Evolutionary conservation across 106 monocot species (phyloP), one percentile per base, ranked within the genome.

Genomic region (Cymbidium sinense): DNA sequence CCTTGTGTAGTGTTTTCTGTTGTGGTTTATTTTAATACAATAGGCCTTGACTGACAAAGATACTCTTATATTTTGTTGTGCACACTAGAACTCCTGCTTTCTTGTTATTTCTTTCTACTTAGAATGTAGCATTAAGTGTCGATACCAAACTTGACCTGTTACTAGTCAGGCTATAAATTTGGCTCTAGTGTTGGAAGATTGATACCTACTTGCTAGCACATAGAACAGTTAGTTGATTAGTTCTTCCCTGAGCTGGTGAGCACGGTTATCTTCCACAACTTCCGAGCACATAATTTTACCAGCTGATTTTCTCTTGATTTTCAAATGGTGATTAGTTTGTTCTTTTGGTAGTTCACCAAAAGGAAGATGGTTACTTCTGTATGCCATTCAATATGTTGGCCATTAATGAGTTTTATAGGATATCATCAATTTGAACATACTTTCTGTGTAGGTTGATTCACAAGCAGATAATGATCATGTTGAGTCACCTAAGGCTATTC

Each of bases 401-500:
- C 30, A 15, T 43, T 69, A 1, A 18, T 79, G 30, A 9, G 76
- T 39, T 74, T 34, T 35, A 17, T 77, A 20, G 19, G 41, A 20
- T 77, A 9, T 78, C 31, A 34, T 25, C 37, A 62, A 35, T 0
- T 64, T 77, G 34, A 55, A 28, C 2, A 76, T 70, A 64, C 55
- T 28, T 78, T 20, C 54, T 79, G 20, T 79, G 7, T 83, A 98
- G 98, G 88, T 94, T 78, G 82, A 71, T 75, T 75, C 61, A 54
- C 73, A 35, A 69, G 78, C 31, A 17, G 78, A 82, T 65, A 84
- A 91, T 69, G 83, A 79, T 35, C n/a, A 65, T 15, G 64, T 84
- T 64, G 87, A 84, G 44, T 93, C 83, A 58, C 88, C 90, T 20
- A 82, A 90, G 85, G 80, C 65, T 3, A 82, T 96, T 73, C 84